Percentiles rank a stretch among this genome's conserved stretches.
phyloP scores from a whole-genome alignment of 441 rosid genomes.

The Adansonia rubrostipa region DNA sequence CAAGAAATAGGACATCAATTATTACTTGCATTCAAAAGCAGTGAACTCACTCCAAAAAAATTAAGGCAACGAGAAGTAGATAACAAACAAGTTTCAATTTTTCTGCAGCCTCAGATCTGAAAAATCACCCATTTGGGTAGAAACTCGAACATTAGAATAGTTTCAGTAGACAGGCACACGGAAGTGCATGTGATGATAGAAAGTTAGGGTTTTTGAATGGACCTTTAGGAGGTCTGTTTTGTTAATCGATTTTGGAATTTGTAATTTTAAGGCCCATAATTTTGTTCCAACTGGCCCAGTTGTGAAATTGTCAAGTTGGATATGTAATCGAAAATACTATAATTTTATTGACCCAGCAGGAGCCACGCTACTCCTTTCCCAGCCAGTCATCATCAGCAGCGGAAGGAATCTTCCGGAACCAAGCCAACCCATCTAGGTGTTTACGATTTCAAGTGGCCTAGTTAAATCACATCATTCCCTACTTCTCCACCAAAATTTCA shows the following conservation, averaged over 20 bases:
- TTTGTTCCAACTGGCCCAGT: conserved; percentile 5
- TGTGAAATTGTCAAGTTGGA: neutral
- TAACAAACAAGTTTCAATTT: conserved; percentile 11
- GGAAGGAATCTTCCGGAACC: neutral
- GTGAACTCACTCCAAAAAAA: neutral
- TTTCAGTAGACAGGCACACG: neutral
- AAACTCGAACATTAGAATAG: neutral
- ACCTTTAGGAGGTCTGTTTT: neutral
- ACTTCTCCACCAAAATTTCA: neutral
- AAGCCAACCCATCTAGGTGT: neutral
- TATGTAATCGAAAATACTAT: neutral
- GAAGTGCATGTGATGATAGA: neutral
- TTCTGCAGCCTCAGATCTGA: conserved; percentile 5
- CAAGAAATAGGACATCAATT: conserved; percentile 37
- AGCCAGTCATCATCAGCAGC: neutral
- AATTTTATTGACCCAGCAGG: neutral
- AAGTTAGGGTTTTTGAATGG: conserved; percentile 6
- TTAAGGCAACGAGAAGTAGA: neutral
- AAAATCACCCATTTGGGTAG: neutral
- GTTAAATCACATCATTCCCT: neutral
- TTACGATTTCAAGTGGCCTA: neutral
- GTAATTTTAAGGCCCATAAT: conserved; percentile 19
- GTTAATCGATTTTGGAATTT: neutral
- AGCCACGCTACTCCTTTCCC: neutral
- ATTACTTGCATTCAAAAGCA: neutral